These are phyloP conservation scores for Lentinula lateritia DNA, from an alignment of 768 basidiomycete genomes.

Conservation along the genomic window DNA sequence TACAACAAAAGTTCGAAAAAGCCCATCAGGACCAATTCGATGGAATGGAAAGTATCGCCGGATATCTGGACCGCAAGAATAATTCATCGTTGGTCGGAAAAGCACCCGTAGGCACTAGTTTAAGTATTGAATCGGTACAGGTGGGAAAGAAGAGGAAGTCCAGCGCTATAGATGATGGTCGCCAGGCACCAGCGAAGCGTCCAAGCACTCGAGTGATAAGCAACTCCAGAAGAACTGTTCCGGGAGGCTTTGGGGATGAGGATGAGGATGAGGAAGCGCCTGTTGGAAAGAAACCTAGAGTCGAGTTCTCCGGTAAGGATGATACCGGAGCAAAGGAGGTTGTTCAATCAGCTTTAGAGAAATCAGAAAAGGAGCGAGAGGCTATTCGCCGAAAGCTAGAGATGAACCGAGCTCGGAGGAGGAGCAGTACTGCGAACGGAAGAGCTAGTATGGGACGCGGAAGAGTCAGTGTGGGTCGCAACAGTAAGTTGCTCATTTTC, in stretches of 20 bases:
- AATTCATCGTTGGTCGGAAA: neutral
- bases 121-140: slow-evolving; percentile 17
- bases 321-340: slow-evolving; percentile 29
- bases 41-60: slow-evolving; percentile 74
- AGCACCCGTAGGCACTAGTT: neutral
- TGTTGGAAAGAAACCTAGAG: slow-evolving; percentile 1
- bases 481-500: slow-evolving; percentile 27
- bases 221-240: slow-evolving; percentile 38
- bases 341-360: slow-evolving; percentile 26
- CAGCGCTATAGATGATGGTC: slow-evolving; percentile 37
- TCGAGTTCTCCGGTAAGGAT: slow-evolving; percentile 18
- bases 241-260: slow-evolving; percentile 56
- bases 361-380: slow-evolving; percentile 46
- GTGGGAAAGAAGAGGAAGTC: slow-evolving; percentile 47
- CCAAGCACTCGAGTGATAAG: slow-evolving; percentile 43
- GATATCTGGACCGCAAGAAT: slow-evolving; percentile 28
- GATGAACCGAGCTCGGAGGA: slow-evolving; percentile 57
- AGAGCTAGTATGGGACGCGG: slow-evolving; percentile 22
- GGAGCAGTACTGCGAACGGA: slow-evolving; percentile 56
- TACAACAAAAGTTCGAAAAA: slow-evolving; percentile 47
- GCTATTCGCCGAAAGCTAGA: slow-evolving; percentile 62
- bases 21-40: slow-evolving; percentile 60
- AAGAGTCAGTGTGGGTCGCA: slow-evolving; percentile 33
- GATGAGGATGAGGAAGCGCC: slow-evolving; percentile 31
- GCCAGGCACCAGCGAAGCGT: slow-evolving; percentile 11